phyloP scores from a whole-genome alignment of 257 asterid species.

The Eustoma russellianum region DNA sequence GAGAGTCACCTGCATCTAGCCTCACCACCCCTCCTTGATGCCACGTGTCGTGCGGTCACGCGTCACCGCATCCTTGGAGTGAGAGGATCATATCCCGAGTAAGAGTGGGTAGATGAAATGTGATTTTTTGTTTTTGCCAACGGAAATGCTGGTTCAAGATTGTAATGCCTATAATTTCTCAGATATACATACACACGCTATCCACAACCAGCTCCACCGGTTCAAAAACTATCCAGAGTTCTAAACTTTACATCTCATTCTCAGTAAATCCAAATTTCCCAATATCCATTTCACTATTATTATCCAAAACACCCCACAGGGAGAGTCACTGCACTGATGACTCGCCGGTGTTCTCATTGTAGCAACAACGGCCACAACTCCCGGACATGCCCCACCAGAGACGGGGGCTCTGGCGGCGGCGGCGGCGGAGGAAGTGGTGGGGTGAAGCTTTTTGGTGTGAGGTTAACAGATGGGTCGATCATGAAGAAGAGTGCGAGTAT shows the following conservation, averaged over 20 bases:
- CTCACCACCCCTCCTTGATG: too few species aligned
- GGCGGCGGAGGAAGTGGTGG: conserved; percentile 20
- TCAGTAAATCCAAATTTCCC: not conserved
- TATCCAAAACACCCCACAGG: not conserved
- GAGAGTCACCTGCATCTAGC: too few species aligned
- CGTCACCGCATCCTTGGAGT: too few species aligned
- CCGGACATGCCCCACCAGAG: conserved; percentile 34
- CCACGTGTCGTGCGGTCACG: too few species aligned
- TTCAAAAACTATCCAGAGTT: not conserved
- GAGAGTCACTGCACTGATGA: conserved; percentile 24
- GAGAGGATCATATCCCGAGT: too few species aligned
- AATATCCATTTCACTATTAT: not conserved
- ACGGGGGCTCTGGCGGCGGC: conserved; percentile 16
- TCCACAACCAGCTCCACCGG: conserved; percentile 9
- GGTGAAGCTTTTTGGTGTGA: conserved; percentile 60
- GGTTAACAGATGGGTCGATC: conserved; percentile 54
- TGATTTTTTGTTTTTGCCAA: too few species aligned
- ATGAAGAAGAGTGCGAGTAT: conserved; percentile 39
- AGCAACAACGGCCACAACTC: conserved; percentile 50
- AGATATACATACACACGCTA: not conserved
- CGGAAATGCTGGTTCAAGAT: too few species aligned
- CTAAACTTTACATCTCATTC: not conserved
- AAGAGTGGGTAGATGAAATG: too few species aligned
- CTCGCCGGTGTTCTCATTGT: conserved; percentile 66
- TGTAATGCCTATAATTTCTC: conserved; percentile 9